Conservation (phyloP, 2,329 filamentous ascomycete species). For the Diplodia scrobiculata region DNA sequence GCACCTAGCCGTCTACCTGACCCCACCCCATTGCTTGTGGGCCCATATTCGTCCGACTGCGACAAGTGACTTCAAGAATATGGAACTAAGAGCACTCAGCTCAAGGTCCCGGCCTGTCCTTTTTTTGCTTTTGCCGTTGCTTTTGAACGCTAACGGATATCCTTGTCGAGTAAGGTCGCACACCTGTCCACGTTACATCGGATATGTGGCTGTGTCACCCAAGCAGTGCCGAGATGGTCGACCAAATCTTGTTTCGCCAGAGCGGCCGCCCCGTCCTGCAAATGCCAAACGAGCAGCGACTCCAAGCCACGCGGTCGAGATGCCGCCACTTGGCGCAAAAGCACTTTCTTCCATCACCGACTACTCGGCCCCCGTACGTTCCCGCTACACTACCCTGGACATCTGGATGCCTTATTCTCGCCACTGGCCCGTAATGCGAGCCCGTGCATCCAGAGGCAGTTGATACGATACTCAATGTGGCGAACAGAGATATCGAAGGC, state of each 20-base stretch:
- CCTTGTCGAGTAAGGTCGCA: not conserved
- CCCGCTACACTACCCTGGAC: not conserved
- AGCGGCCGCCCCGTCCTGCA: too few species aligned
- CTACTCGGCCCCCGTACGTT: not conserved
- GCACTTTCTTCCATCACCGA: not conserved
- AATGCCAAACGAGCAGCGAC: conserved; percentile 21
- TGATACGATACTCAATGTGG: not conserved
- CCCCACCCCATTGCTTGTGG: too few species aligned
- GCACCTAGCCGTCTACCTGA: too few species aligned
- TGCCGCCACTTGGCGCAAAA: not conserved
- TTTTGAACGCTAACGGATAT: not conserved
- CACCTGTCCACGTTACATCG: not conserved
- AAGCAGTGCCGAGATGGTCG: not conserved
- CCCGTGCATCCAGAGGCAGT: too few species aligned
- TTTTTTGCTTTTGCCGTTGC: not conserved
- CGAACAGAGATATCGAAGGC: not conserved
- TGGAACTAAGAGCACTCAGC: too few species aligned
- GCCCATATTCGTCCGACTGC: too few species aligned
- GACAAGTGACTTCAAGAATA: too few species aligned
- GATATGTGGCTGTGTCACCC: not conserved
- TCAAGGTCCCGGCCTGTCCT: too few species aligned
- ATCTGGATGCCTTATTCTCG: not conserved
- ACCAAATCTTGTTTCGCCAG: not conserved
- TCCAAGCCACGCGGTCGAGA: not conserved
- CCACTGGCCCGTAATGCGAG: not conserved